Evolutionary conservation across 176 grass and related monocot genomes (phyloP), one percentile per base, ranked within the genome.

Genomic region (Thinopyrum elongatum): DNA sequence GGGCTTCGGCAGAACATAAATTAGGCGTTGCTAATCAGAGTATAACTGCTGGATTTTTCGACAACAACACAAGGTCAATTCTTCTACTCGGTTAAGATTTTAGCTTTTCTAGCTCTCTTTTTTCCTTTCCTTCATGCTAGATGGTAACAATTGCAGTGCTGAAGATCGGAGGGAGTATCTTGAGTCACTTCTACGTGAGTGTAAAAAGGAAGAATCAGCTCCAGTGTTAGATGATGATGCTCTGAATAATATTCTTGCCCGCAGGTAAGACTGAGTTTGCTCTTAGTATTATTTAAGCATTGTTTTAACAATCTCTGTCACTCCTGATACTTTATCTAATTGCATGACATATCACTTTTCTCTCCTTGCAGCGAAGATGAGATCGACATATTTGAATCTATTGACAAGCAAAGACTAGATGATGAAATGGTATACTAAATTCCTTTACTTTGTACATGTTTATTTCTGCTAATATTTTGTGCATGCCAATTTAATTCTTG

Each of bases 1-100:
- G 97, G 85, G 97, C 97, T 93, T 95, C 97, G 83, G 97, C 97
- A 41, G 97, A 99, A 78, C 97, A 99, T 89, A 99, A 99, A 84
- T 93, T 99, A 76, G 88, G 94, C 17, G 92, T 99, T 91, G 97
- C 97, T 90, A 99, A 99, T 86, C 97, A 99, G 86, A 99, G 97
- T 91, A 99, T 99, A 80, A 99, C 97, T 71, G 97, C 97, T 71
- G 97, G 97, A 42, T 99, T 99, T 87, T 99, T 99, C 51, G 97
- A 99, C 90, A 99, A 99, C 70, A 99, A 99, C 62, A 99, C 97
- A 70, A 99, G 97, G 97, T 96, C 30, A 79, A 51, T 87, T 55
- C 46, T 74, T 80, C 29, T 69, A 70, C 21, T 76, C 67, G 0
- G 73, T 69, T 51, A 61, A 68, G 49, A 66, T 13, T 84, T 62